Evolutionary conservation across 306 rosid genomes (phyloP), one percentile per base, ranked within the genome.

Genomic region (Delonix regia): DNA sequence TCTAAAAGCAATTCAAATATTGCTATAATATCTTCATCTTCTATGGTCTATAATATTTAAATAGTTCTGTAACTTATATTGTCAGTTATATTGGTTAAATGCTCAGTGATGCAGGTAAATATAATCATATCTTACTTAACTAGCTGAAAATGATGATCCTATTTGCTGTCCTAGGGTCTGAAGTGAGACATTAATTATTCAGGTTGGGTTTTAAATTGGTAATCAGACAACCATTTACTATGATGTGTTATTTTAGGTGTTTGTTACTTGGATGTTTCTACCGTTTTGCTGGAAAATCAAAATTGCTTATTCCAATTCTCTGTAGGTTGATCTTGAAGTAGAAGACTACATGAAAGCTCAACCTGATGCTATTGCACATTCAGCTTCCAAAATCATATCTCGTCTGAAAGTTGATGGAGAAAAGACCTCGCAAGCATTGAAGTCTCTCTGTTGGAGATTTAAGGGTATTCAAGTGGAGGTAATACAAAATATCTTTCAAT

Each of bases 391-490:
- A 86, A 89, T 95, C 76, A 86, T 95, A 79, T 88, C 96, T 73
- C 94, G 95, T 78, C 49, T 95, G 79, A 89, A 90, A 88, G 94
- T 87, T 42, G 95, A 86, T 75, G 99, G 96, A 60, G 99, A 95
- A 83, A 91, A 88, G 87, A 88, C 91, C 25, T 71, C 87, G 16
- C 96, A 88, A 82, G 98, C 98, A 44, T 92, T 95, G 41, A 92
- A 91, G 83, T 92, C 97, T 77, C 83, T 95, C 15, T 95, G 98
- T 84, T 95, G 90, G 93, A 89, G 94, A 85, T 85, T 83, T 75
- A 92, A 89, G 96, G 91, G 98, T 69, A 81, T 95, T 69, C 96
- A 91, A 86, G 99, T 88, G 70, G 99, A 95, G 97, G 99, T 95
- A 88, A 81, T 80, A 73, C 21, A 34, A 11, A 67, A 69, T 64